phyloP scores from a whole-genome alignment of 306 rosid genomes.

The Malus sieversii region DNA sequence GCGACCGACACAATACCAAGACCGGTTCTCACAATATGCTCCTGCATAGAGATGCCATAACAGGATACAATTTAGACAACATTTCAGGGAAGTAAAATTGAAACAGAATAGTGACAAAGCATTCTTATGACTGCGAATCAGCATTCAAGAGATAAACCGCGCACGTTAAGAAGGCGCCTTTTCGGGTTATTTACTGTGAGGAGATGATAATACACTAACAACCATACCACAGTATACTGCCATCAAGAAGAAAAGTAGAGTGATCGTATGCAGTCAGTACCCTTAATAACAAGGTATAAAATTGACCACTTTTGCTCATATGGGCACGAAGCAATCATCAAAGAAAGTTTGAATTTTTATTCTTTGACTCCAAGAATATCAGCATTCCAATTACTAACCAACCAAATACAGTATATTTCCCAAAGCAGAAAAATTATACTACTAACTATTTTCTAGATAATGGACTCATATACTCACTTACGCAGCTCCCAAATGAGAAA shows the following conservation, averaged over 20 bases:
- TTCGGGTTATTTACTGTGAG: background rate
- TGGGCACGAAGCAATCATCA: constrained; percentile 1
- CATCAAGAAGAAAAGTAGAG: background rate
- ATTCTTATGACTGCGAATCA: background rate
- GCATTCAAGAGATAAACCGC: background rate
- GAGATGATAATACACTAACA: background rate
- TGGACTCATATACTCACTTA: background rate
- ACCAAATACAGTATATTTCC: background rate
- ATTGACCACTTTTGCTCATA: background rate
- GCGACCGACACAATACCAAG: constrained; percentile 67
- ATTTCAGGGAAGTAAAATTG: constrained; percentile 13
- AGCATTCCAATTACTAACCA: background rate
- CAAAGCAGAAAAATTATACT: background rate
- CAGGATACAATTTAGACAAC: constrained; percentile 3
- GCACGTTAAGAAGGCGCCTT: background rate
- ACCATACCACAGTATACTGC: background rate
- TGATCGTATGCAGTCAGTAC: constrained; percentile 12
- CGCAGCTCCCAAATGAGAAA: background rate
- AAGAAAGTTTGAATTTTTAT: background rate
- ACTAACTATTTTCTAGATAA: background rate
- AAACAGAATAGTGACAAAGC: background rate
- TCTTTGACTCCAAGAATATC: background rate
- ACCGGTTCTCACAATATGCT: constrained; percentile 63
- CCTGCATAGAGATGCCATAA: constrained; percentile 47
- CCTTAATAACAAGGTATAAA: constrained; percentile 10